Percentiles rank a stretch among this genome's conserved stretches.
phyloP scores from a whole-genome alignment of 176 grass and related monocot species.

The Hordeum marinum region DNA sequence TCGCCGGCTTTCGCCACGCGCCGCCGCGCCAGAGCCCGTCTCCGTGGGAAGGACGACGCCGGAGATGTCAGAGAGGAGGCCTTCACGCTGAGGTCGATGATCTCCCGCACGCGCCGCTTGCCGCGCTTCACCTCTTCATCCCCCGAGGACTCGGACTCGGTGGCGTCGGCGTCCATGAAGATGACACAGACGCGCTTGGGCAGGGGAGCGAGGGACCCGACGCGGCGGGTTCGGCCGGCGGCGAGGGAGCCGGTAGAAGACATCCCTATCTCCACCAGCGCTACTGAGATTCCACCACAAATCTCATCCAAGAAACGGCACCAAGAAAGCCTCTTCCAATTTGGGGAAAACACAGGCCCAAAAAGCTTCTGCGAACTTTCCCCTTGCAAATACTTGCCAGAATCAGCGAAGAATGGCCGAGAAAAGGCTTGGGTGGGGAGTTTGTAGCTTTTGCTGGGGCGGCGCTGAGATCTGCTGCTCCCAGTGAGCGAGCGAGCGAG shows the following conservation, averaged over 20 bases:
- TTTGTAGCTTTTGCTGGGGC: not conserved
- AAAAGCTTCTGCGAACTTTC: not conserved
- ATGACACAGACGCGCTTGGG: slow-evolving; percentile 46
- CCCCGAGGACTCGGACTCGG: slow-evolving; percentile 51
- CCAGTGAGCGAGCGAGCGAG: slow-evolving; percentile 23
- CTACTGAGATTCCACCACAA: not conserved
- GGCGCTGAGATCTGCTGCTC: not conserved
- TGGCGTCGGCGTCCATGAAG: slow-evolving; percentile 62
- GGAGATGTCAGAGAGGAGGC: not conserved
- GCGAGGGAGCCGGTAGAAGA: not conserved
- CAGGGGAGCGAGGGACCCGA: not conserved
- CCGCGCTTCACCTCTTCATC: slow-evolving; percentile 13
- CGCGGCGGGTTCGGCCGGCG: slow-evolving; percentile 21
- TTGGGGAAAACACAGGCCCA: not conserved
- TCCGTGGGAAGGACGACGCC: not conserved
- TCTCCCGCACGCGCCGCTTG: slow-evolving; percentile 26
- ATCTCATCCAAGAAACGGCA: slow-evolving; percentile 18
- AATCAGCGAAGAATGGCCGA: not conserved
- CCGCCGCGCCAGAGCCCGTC: not conserved
- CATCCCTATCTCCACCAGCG: slow-evolving; percentile 5
- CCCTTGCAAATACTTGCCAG: not conserved
- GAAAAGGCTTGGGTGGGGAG: not conserved
- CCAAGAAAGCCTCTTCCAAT: not conserved
- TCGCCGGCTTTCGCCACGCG: not conserved
- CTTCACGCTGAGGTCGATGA: slow-evolving; percentile 41